Evolutionary conservation across 495 filamentous ascomycete species (phyloP).

Genomic region (Bathelium albidoporum): DNA sequence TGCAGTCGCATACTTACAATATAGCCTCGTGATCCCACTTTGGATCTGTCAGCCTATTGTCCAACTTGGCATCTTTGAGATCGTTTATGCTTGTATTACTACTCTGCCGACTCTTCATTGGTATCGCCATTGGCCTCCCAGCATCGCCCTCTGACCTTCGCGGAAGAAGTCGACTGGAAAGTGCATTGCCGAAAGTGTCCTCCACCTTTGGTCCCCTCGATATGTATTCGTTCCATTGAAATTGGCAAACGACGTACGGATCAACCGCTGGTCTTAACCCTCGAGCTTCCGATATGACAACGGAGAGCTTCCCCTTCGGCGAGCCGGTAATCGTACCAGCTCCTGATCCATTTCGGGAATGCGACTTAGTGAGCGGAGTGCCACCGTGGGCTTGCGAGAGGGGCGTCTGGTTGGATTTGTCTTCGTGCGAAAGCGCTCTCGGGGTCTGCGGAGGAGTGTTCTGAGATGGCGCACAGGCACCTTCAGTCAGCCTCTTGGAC

Average conservation of each 20-base stretch:
- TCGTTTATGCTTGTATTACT: conserved; percentile 76
- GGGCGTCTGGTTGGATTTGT: conserved; percentile 20
- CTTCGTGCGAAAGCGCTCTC: conserved; percentile 65
- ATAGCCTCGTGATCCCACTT: conserved; percentile 92
- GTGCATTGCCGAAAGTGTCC: conserved; percentile 15
- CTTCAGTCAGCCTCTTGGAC: conserved; percentile 80
- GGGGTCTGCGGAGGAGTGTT: conserved; percentile 83
- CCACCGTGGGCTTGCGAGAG: conserved; percentile 3
- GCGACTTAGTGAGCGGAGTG: conserved; percentile 8
- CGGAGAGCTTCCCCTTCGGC: conserved; percentile 78
- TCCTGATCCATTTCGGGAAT: conserved; percentile 19
- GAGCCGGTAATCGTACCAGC: conserved; percentile 47
- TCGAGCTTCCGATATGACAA: conserved; percentile 75
- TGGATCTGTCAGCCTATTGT: conserved; percentile 67
- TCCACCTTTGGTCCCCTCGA: conserved; percentile 66
- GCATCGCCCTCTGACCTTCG: conserved; percentile 41
- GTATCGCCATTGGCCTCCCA: conserved; percentile 82
- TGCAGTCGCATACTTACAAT: conserved; percentile 57
- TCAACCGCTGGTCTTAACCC: conserved; percentile 71
- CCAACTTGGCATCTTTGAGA: conserved; percentile 48
- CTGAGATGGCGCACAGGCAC: conserved; percentile 59
- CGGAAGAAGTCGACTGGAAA: not conserved
- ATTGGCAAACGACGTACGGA: conserved; percentile 93
- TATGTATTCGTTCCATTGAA: conserved; percentile 92
- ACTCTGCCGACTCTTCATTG: conserved; percentile 85